Evolutionary conservation across 441 rosid species (phyloP).

Genomic region (Pelargonium hybrid): DNA sequence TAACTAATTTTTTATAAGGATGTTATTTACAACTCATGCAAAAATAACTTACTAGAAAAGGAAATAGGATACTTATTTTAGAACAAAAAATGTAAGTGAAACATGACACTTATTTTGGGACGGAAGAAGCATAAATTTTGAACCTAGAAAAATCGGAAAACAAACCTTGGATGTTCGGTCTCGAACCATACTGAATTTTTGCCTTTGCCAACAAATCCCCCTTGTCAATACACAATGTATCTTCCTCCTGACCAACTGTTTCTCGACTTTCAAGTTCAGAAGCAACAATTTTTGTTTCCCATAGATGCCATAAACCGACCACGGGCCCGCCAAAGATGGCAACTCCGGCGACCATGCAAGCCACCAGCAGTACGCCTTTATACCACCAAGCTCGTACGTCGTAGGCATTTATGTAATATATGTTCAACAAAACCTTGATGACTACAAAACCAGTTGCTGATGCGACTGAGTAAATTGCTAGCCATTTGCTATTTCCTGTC

Average conservation of each 20-base stretch:
- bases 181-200: slow-evolving; percentile 44
- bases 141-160: too few species aligned
- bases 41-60: too few species aligned
- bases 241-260: slow-evolving; percentile 13
- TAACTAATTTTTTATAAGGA: too few species aligned
- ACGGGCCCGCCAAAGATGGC: slow-evolving; percentile 59
- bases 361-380: slow-evolving; percentile 52
- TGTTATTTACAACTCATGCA: too few species aligned
- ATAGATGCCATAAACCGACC: slow-evolving; percentile 55
- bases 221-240: slow-evolving; percentile 2
- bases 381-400: slow-evolving; percentile 63
- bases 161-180: slow-evolving; percentile 75
- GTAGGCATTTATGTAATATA: slow-evolving; percentile 44
- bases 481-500: slow-evolving; percentile 60
- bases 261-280: slow-evolving; percentile 12
- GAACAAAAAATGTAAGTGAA: too few species aligned
- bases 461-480: slow-evolving; percentile 49
- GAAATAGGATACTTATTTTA: too few species aligned
- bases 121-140: too few species aligned
- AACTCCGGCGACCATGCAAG: slow-evolving; percentile 54
- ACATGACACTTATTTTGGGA: too few species aligned
- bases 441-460: slow-evolving; percentile 49
- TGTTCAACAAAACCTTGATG: slow-evolving; percentile 33
- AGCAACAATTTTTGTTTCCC: slow-evolving; percentile 30
- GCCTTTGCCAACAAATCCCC: slow-evolving; percentile 15